Conservation (phyloP, 306 rosid species). For the Medicago truncatula region DNA sequence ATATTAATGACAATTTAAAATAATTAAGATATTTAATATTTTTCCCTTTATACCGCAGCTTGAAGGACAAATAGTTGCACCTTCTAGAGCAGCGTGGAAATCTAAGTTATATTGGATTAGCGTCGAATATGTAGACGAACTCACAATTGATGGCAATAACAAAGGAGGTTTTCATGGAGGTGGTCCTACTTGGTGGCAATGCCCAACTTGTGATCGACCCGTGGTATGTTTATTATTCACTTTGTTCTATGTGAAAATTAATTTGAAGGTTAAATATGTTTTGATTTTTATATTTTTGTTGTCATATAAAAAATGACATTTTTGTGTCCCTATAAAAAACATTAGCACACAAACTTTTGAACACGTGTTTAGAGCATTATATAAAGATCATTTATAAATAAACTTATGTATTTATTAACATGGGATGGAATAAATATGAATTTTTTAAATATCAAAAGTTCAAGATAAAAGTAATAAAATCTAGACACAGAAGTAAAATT, state of each 20-base stretch:
- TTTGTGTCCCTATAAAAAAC: too few species aligned
- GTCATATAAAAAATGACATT: too few species aligned
- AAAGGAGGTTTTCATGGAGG: background rate
- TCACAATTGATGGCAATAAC: background rate
- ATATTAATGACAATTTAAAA: too few species aligned
- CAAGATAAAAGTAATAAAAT: too few species aligned
- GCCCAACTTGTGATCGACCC: background rate
- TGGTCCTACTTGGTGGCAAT: background rate
- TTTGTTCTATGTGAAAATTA: background rate
- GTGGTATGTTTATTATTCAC: background rate
- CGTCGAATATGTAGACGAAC: background rate
- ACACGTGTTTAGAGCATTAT: too few species aligned
- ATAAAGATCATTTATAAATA: too few species aligned
- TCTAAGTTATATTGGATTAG: background rate
- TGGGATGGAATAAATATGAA: too few species aligned
- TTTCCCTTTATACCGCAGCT: background rate
- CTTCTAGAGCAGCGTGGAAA: background rate
- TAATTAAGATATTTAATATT: background rate
- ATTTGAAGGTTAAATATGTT: background rate
- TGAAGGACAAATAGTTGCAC: slow-evolving; percentile 2
- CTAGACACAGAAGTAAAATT: too few species aligned
- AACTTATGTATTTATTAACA: too few species aligned
- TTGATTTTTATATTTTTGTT: too few species aligned
- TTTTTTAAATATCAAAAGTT: too few species aligned
- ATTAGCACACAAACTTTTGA: too few species aligned